Evolutionary conservation across 2,329 filamentous ascomycete genomes (phyloP).

Genomic region (Pyrenophora seminiperda): DNA sequence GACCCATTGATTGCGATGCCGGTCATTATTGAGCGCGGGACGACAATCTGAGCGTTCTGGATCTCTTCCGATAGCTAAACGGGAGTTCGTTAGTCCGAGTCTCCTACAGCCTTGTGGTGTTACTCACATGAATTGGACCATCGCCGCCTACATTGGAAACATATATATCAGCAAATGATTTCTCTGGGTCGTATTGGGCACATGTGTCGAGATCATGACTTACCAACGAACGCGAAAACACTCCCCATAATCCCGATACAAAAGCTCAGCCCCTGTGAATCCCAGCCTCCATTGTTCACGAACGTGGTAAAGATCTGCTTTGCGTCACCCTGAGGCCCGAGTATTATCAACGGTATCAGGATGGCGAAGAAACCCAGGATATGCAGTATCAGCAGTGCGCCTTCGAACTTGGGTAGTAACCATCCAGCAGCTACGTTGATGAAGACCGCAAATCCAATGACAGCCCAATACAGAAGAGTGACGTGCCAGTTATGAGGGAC

Average conservation of each 20-base stretch:
- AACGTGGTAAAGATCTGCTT: constrained; percentile 54
- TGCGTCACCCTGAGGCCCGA: constrained; percentile 48
- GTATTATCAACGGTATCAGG: constrained; percentile 53
- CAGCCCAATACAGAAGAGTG: constrained; percentile 55
- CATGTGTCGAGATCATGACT: not conserved
- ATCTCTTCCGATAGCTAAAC: constrained; percentile 39
- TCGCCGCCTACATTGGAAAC: constrained; percentile 25
- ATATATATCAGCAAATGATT: not conserved
- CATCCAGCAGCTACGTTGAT: constrained; percentile 54
- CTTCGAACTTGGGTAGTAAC: constrained; percentile 55
- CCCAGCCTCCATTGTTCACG: constrained; percentile 53
- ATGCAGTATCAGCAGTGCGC: constrained; percentile 54
- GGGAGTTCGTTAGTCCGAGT: constrained; percentile 9
- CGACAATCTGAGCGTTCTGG: constrained; percentile 31
- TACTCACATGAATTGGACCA: constrained; percentile 45
- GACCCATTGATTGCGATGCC: constrained; percentile 48
- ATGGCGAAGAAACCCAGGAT: constrained; percentile 58
- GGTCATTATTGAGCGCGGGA: constrained; percentile 47
- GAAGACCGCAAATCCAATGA: constrained; percentile 47
- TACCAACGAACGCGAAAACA: constrained; percentile 45
- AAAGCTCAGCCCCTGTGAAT: constrained; percentile 50
- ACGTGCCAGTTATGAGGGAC: constrained; percentile 54
- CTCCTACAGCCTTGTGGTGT: too few relatives aligned
- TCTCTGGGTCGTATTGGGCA: not conserved
- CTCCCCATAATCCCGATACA: constrained; percentile 48